Base-by-base conservation (phyloP, 129 eudicot genomes). In the Lactuca saligna region DNA sequence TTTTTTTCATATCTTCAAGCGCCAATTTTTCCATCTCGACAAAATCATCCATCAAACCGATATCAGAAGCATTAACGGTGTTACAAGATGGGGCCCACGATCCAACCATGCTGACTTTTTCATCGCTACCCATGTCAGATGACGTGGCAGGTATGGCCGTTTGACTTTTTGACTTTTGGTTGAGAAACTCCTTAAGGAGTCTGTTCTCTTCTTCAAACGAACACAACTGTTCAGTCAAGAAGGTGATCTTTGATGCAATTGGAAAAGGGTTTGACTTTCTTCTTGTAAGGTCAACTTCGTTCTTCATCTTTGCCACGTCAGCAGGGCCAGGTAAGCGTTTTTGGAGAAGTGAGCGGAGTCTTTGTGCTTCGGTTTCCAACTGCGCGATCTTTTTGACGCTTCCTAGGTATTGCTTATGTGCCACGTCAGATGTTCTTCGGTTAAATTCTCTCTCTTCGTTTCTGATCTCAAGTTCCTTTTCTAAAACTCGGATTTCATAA, bases 11-110 rank as follows among this genome's bases (percentile, higher is more conserved):
- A 31, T 39, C 59, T 61, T 68, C 17, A n/a, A 61, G 5, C 16
- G 97, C 97, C 71, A 91, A 31, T 57, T 91, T 91, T 79, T 91
- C 97, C 96, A 88, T 88, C 84, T 91, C 97, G 33, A 79, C 87
- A 54, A 91, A 91, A 67, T 91, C 97, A 72, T 91, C 97, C 97
- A 91, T 83, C 68, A 88, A 75, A 82, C 75, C 79, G 16, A 86
- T 84, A 66, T 86, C 96, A 38, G 91, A 86, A 77, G 83, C 75
- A 48, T 79, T 84, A 66, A 72, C 82, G 13, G 76, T 70, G 75
- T 72, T 82, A 20, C 58, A 63, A 14, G 83, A 77, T 17, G 90
- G 82, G 50, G 85, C 69, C 42, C 86, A 80, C 15, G 97, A 86
- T 61, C 77, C 96, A 2, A 90, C 87, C 77, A 83, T 73, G 64